Conservation (phyloP, 306 rosid genomes). For the Elaeagnus macrophylla region DNA sequence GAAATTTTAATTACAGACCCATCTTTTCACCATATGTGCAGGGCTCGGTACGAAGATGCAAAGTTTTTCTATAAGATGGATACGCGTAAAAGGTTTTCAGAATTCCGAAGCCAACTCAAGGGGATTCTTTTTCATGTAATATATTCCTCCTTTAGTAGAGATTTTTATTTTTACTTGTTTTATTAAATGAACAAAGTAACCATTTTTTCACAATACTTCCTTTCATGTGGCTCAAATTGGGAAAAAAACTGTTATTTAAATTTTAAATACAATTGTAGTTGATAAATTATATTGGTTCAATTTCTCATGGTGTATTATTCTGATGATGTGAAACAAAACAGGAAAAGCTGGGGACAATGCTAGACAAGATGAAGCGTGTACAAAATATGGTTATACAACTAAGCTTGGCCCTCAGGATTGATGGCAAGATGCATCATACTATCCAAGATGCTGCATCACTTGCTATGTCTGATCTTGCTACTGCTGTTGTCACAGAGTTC, state of each 20-base stretch:
- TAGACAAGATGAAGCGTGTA: constrained; percentile 79
- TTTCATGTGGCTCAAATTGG: background rate
- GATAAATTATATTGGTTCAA: constrained; percentile 5
- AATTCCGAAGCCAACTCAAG: constrained; percentile 62
- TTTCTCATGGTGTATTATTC: constrained; percentile 18
- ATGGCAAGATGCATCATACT: constrained; percentile 36
- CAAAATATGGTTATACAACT: constrained; percentile 47
- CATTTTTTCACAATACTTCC: constrained; percentile 2
- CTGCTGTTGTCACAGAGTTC: constrained; percentile 90
- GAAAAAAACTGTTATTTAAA: background rate
- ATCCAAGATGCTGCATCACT: constrained; percentile 74
- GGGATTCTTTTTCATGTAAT: constrained; percentile 86
- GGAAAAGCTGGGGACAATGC: constrained; percentile 95
- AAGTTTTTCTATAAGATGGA: constrained; percentile 86
- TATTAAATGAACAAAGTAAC: background rate
- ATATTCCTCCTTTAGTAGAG: constrained; percentile 13
- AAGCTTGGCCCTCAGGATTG: constrained; percentile 42
- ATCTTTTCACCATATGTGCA: constrained; percentile 30
- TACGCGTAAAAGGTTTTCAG: constrained; percentile 56
- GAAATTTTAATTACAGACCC: constrained; percentile 13
- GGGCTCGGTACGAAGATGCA: constrained; percentile 97
- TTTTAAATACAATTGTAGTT: background rate
- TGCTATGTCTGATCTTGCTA: constrained; percentile 95
- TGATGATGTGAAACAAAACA: constrained; percentile 28
- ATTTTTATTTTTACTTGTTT: background rate